Evolutionary conservation across 2,329 filamentous ascomycete genomes (phyloP).

Genomic region (Didymella pinodella): DNA sequence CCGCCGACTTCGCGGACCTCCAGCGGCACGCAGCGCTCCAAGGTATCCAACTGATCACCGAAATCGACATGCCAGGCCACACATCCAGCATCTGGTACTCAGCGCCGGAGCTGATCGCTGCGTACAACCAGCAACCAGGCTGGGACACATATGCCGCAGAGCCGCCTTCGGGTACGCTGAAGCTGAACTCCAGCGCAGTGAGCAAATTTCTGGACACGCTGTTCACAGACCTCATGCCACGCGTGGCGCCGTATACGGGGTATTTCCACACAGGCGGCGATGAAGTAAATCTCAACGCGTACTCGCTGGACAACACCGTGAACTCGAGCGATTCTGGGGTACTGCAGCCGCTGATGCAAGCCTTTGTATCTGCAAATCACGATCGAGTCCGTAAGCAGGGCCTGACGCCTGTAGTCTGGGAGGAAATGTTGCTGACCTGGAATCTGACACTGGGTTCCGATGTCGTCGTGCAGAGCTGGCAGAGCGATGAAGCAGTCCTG

Average conservation of each 20-base stretch:
- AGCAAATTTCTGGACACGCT: conserved; percentile 75
- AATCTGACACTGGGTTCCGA: conserved; percentile 75
- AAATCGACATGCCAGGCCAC: conserved; percentile 84
- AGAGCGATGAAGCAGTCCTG: conserved; percentile 68
- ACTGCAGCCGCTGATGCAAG: conserved; percentile 78
- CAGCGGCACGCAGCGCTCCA: conserved; percentile 74
- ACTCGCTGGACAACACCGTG: conserved; percentile 74
- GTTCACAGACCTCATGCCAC: conserved; percentile 77
- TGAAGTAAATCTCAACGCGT: conserved; percentile 81
- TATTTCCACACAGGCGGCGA: conserved; percentile 91
- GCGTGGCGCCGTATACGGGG: conserved; percentile 65
- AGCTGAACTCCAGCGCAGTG: conserved; percentile 76
- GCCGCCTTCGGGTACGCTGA: conserved; percentile 70
- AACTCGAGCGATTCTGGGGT: conserved; percentile 69
- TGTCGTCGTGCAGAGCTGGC: conserved; percentile 82
- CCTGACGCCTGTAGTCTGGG: conserved; percentile 82
- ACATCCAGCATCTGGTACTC: conserved; percentile 72
- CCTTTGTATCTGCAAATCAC: conserved; percentile 76
- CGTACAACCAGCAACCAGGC: conserved; percentile 62
- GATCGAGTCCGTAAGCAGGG: conserved; percentile 68
- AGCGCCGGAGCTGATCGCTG: conserved; percentile 76
- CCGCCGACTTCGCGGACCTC: conserved; percentile 69
- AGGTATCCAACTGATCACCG: conserved; percentile 75
- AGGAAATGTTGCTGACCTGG: conserved; percentile 83
- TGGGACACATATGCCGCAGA: conserved; percentile 63